A percentile compares a stretch with the other conserved stretches of the same genome.
Evolutionary conservation across 225 moss, liverwort and hornwort genomes (phyloP).

Genomic region (Bryoerythrophyllum caledonicum): DNA sequence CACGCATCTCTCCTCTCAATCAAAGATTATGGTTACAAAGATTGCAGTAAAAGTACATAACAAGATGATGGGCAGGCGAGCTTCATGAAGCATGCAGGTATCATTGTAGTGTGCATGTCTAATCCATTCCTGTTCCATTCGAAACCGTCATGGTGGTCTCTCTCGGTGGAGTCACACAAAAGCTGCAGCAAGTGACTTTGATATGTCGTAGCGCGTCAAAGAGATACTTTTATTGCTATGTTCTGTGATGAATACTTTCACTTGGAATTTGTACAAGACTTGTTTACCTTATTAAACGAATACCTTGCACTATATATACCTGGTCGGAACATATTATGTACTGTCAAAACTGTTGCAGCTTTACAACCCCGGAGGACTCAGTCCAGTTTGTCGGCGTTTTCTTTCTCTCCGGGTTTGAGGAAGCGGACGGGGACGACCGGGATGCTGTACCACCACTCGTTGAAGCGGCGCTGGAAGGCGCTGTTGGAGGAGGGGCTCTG

Average conservation of each 20-base stretch:
- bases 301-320: conserved; percentile 6
- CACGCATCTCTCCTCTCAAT: background rate
- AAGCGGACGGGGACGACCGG: conserved; percentile 59
- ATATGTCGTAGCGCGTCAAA: too few relatives aligned
- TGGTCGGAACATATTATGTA: background rate
- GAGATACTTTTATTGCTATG: background rate
- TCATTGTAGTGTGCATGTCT: background rate
- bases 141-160: background rate
- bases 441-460: conserved; percentile 66
- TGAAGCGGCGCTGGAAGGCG: conserved; percentile 45
- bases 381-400: conserved; percentile 34
- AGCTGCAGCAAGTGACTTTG: too few relatives aligned
- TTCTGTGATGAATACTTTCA: background rate
- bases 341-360: background rate
- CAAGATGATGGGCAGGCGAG: background rate
- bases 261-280: background rate
- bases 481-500: conserved; percentile 53
- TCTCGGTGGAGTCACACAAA: too few relatives aligned
- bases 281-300: conserved; percentile 3
- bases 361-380: background rate
- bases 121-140: background rate
- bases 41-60: background rate
- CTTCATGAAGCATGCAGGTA: background rate
- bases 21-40: too few relatives aligned
- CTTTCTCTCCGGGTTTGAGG: conserved; percentile 56